A percentile compares a stretch with the other conserved stretches of the same genome.
phyloP scores from a whole-genome alignment of 2,329 filamentous ascomycete species.

The Leptographium galeiforme region DNA sequence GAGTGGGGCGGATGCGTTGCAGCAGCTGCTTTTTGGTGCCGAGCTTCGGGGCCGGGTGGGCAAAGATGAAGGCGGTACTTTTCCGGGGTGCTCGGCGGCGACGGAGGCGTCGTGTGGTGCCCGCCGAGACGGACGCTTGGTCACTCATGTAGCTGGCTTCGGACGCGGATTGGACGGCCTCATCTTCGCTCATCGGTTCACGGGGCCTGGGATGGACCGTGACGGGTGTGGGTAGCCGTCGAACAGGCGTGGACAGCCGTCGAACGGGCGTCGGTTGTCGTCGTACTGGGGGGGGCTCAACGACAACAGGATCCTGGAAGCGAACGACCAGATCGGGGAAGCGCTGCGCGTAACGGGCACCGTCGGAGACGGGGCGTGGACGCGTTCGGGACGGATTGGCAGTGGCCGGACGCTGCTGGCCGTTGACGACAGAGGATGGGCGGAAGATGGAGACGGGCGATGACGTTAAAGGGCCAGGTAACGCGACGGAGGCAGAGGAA shows the following conservation, averaged over 20 bases:
- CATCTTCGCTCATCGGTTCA: slow-evolving; percentile 34
- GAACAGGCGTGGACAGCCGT: not conserved
- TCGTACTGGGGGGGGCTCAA: slow-evolving; percentile 11
- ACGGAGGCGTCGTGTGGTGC: slow-evolving; percentile 22
- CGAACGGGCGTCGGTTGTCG: slow-evolving; percentile 1
- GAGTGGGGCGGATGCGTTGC: slow-evolving; percentile 51
- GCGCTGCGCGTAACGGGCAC: not conserved
- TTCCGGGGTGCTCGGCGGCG: slow-evolving; percentile 28
- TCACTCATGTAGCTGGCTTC: slow-evolving; percentile 33
- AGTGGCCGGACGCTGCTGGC: not conserved
- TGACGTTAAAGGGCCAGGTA: not conserved
- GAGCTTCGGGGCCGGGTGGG: slow-evolving; percentile 49
- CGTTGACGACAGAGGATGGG: slow-evolving; percentile 3
- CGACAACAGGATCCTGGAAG: slow-evolving; percentile 26
- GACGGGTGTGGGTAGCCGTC: not conserved
- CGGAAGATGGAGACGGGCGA: slow-evolving; percentile 6
- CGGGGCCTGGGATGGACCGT: slow-evolving; percentile 1
- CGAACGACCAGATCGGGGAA: slow-evolving; percentile 28
- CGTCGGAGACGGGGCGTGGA: slow-evolving; percentile 7
- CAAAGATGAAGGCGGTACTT: slow-evolving; percentile 52
- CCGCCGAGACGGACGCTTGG: slow-evolving; percentile 19
- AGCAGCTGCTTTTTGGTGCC: slow-evolving; percentile 50
- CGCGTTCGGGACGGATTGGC: not conserved
- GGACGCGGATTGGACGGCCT: slow-evolving; percentile 29
- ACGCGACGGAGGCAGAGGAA: not conserved